phyloP scores from a whole-genome alignment of 768 basidiomycete species.

The Tricholoma saponaceum region DNA sequence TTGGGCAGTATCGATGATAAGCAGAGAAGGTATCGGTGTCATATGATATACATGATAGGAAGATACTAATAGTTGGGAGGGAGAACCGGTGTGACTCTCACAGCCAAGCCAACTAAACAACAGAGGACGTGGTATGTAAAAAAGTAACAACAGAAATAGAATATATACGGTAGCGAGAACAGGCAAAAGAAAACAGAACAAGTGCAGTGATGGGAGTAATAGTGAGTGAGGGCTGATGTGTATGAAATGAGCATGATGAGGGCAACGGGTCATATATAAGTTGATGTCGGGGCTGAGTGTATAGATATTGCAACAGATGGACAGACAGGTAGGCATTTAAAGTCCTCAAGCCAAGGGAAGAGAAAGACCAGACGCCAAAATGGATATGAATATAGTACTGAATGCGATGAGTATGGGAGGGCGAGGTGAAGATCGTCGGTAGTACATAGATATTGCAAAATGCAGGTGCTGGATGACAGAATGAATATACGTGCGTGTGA shows the following conservation, averaged over 20 bases:
- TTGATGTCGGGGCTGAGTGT: constrained; percentile 13
- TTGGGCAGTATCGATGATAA: background rate
- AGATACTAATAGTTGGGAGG: constrained; percentile 14
- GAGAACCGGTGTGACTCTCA: constrained; percentile 6
- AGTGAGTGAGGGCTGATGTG: constrained; percentile 12
- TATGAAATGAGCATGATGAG: constrained; percentile 10
- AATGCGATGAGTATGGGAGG: constrained; percentile 17
- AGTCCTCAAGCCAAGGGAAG: constrained; percentile 18
- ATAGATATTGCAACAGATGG: constrained; percentile 22
- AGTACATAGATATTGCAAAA: constrained; percentile 28
- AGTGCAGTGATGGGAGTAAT: constrained; percentile 11
- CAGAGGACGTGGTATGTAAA: constrained; percentile 14
- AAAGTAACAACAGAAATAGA: constrained; percentile 11
- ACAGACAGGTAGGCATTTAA: background rate
- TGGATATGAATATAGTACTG: constrained; percentile 20
- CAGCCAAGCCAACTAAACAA: constrained; percentile 17
- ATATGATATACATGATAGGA: constrained; percentile 26
- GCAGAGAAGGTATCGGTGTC: constrained; percentile 17
- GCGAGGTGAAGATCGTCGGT: constrained; percentile 19
- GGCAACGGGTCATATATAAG: constrained; percentile 12
- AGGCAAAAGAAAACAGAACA: constrained; percentile 10
- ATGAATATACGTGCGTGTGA: constrained; percentile 21
- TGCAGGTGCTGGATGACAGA: constrained; percentile 18
- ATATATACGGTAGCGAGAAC: constrained; percentile 15
- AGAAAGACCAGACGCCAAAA: constrained; percentile 17